Conservation (phyloP, 2,329 filamentous ascomycete genomes). For the Penicillium sp. region DNA sequence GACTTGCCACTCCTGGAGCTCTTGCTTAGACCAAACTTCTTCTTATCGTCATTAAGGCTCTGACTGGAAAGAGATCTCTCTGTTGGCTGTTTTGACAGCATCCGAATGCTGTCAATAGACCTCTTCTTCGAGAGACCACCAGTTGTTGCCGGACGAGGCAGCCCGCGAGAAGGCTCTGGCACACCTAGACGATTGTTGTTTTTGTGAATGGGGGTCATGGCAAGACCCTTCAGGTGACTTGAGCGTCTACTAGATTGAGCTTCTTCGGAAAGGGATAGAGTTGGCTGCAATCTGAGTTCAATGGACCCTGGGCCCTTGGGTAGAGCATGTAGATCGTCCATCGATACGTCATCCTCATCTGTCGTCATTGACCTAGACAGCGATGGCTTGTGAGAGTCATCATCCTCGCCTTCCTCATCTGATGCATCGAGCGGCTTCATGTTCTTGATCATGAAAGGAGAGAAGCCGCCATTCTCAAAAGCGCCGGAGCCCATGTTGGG, state of each 20-base stretch:
- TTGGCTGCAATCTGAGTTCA: slow-evolving; percentile 79
- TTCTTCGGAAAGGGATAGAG: slow-evolving; percentile 58
- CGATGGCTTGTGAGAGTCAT: slow-evolving; percentile 8
- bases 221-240: slow-evolving; percentile 32
- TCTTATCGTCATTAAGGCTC: slow-evolving; percentile 44
- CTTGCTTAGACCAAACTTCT: slow-evolving; percentile 48
- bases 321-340: slow-evolving; percentile 50
- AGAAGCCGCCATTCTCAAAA: slow-evolving; percentile 50
- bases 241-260: slow-evolving; percentile 35
- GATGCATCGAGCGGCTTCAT: slow-evolving; percentile 49
- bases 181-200: slow-evolving; percentile 26
- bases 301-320: slow-evolving; percentile 68
- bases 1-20: slow-evolving; percentile 53
- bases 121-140: slow-evolving; percentile 39
- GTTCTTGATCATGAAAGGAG: slow-evolving; percentile 52
- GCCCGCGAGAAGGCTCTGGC: slow-evolving; percentile 24
- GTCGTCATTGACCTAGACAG: slow-evolving; percentile 34
- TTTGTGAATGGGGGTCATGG: slow-evolving; percentile 35
- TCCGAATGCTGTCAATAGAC: slow-evolving; percentile 43
- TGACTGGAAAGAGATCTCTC: slow-evolving; percentile 39
- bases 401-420: slow-evolving; percentile 43
- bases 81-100: slow-evolving; percentile 35
- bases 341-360: slow-evolving; percentile 40
- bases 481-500: slow-evolving; percentile 67
- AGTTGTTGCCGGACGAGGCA: slow-evolving; percentile 31